Percentiles rank a stretch among this genome's conserved stretches.
These are phyloP conservation scores for Aspergillus hancockii DNA, from an alignment of 495 filamentous ascomycete genomes.

Conservation along the genomic window DNA sequence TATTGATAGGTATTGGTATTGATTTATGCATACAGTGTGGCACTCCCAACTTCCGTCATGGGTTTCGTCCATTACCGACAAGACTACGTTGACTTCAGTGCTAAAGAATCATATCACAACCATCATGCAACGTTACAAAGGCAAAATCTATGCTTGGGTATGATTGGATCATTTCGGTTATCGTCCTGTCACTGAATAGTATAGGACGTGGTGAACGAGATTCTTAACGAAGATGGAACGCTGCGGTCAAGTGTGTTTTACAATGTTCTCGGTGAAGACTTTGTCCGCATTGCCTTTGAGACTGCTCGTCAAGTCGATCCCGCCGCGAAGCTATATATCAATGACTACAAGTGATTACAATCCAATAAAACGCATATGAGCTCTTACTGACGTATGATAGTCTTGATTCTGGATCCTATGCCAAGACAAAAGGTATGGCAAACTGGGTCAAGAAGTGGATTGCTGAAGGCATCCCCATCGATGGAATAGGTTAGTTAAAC, in stretches of 20 bases:
- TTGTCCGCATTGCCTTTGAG: conserved; percentile 59
- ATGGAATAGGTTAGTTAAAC: conserved; percentile 59
- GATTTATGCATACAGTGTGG: conserved; percentile 37
- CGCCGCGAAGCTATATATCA: conserved; percentile 65
- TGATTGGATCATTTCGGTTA: neutral
- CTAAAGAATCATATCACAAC: conserved; percentile 34
- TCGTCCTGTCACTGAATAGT: conserved; percentile 7
- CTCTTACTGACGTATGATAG: conserved; percentile 11
- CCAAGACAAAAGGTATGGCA: conserved; percentile 65
- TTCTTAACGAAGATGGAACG: conserved; percentile 67
- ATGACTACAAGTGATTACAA: conserved; percentile 47
- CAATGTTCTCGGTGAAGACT: conserved; percentile 57
- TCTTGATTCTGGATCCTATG: conserved; percentile 41
- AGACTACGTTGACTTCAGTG: conserved; percentile 41
- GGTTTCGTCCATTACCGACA: conserved; percentile 47
- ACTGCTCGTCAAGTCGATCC: conserved; percentile 56
- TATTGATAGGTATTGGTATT: too few species aligned
- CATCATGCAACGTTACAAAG: conserved; percentile 34
- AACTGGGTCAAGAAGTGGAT: conserved; percentile 67
- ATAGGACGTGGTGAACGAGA: conserved; percentile 72
- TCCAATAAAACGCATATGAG: too few species aligned
- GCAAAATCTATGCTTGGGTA: conserved; percentile 53
- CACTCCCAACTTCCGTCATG: conserved; percentile 55
- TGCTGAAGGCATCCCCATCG: conserved; percentile 65
- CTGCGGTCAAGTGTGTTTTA: conserved; percentile 58